Base-by-base conservation (phyloP, 345 rosid species). In the Heritiera littoralis region DNA sequence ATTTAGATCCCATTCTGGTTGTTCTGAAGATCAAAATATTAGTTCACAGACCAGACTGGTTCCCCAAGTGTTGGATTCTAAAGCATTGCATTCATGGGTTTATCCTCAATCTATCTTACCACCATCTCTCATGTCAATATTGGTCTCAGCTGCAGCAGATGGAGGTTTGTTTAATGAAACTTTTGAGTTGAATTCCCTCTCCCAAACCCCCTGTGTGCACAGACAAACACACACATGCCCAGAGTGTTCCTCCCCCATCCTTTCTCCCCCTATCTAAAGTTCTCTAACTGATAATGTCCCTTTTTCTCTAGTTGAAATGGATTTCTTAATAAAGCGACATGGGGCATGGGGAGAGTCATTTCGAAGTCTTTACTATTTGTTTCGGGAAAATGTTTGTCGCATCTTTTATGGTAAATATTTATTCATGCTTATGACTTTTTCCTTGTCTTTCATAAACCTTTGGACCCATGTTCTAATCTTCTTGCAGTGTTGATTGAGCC, bases 291-390 rank as follows among this genome's bases (percentile, higher is more conserved):
- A 61, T 43, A 32, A 54, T 40, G 60, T 77, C 35, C 18, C 43
- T 80, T 0, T 85, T 77, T 76, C 78, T 78, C 66, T 75, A 88
- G 91, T 81, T 84, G 90, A 85, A 80, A 83, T 79, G 85, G 94
- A 88, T 85, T 96, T 92, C 86, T 84, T 94, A 52, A 84, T 84
- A 81, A 89, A 90, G 76, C 86, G 98, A 68, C 91, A 81, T 58
- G 66, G 78, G 66, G 91, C 87, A 15, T 96, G 99, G 99, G 93
- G 90, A 86, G 98, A 96, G 49, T 93, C 98, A 76, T 94, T 94
- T 85, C 91, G 90, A 60, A 92, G 89, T 89, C 92, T 96, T 30
- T 96, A 89, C 83, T 92, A 84, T 88, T 85, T 90, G 92, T 86
- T 91, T 77, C 93, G 97, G 81, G 92, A 91, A 87, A 88, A 87